phyloP scores from a whole-genome alignment of 2,329 filamentous ascomycete genomes.

The Neodidymelliopsis sp. region DNA sequence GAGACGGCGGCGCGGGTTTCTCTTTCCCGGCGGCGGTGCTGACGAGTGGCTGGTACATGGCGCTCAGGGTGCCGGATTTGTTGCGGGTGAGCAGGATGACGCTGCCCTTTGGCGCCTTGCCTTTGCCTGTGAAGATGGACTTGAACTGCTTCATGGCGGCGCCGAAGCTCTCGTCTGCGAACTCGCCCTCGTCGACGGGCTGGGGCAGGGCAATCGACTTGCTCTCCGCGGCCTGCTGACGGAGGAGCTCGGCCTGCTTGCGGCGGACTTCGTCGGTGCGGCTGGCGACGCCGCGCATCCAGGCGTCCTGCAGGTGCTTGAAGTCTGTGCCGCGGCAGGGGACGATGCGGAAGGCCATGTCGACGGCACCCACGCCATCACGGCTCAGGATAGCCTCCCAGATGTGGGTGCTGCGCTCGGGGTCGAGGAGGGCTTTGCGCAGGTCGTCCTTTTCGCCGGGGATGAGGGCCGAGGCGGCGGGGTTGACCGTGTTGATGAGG shows the following conservation, averaged over 20 bases:
- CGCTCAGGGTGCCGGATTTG: conserved; percentile 64
- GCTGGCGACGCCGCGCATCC: conserved; percentile 82
- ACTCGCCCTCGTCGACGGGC: conserved; percentile 53
- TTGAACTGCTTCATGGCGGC: conserved; percentile 79
- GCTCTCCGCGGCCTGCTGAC: conserved; percentile 55
- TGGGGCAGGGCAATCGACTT: conserved; percentile 40
- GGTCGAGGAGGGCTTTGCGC: conserved; percentile 72
- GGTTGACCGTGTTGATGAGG: conserved; percentile 78
- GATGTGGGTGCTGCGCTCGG: conserved; percentile 70
- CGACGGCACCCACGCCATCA: conserved; percentile 62
- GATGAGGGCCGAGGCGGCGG: conserved; percentile 81
- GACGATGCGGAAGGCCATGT: conserved; percentile 81
- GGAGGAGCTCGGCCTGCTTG: conserved; percentile 41
- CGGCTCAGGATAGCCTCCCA: conserved; percentile 74
- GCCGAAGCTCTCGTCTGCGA: conserved; percentile 79
- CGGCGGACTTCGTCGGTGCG: conserved; percentile 64
- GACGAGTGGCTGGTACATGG: conserved; percentile 40
- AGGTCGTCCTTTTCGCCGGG: conserved; percentile 80
- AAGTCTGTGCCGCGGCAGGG: conserved; percentile 96
- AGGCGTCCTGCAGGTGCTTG: conserved; percentile 87
- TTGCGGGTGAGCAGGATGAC: conserved; percentile 78
- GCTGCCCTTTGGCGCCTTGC: conserved; percentile 78
- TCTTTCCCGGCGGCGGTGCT: conserved; percentile 48
- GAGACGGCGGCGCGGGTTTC: conserved; percentile 57
- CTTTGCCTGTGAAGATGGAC: conserved; percentile 77